Evolutionary conservation across 768 basidiomycete species (phyloP).

Genomic region (Calocybe indica): DNA sequence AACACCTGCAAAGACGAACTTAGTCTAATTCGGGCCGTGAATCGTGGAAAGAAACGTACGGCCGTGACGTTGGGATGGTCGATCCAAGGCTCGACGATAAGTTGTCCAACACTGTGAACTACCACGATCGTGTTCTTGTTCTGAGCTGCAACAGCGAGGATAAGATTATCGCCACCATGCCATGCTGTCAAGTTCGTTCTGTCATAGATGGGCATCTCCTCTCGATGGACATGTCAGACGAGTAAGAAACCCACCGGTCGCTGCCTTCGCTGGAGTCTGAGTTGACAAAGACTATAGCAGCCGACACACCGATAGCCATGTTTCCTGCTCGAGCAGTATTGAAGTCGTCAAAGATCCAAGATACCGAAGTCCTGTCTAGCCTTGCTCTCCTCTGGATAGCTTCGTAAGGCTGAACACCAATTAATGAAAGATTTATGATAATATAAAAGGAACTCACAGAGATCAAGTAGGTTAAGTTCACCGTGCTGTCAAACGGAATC

Average conservation of each 20-base stretch:
- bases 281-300: constrained; percentile 76
- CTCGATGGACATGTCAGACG: no score
- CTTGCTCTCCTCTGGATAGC: constrained; percentile 73
- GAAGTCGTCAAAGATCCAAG: constrained; percentile 69
- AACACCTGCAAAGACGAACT: constrained; percentile 16
- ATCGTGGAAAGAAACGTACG: constrained; percentile 21
- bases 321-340: constrained; percentile 46
- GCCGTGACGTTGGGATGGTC: constrained; percentile 49
- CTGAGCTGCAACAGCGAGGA: constrained; percentile 45
- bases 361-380: constrained; percentile 62
- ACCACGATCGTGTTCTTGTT: constrained; percentile 51
- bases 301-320: constrained; percentile 43
- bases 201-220: constrained; percentile 31
- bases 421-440: background rate
- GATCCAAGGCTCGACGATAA: constrained; percentile 41
- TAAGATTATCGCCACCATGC: constrained; percentile 49
- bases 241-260: constrained; percentile 45
- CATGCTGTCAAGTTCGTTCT: constrained; percentile 54
- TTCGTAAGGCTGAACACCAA: constrained; percentile 57
- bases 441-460: constrained; percentile 38
- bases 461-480: constrained; percentile 70
- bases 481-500: background rate
- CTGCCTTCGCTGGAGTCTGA: constrained; percentile 75
- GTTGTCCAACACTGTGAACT: constrained; percentile 33
- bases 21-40: constrained; percentile 16